Conservation (phyloP, 2,329 filamentous ascomycete genomes). For the Aureobasidium sp. region DNA sequence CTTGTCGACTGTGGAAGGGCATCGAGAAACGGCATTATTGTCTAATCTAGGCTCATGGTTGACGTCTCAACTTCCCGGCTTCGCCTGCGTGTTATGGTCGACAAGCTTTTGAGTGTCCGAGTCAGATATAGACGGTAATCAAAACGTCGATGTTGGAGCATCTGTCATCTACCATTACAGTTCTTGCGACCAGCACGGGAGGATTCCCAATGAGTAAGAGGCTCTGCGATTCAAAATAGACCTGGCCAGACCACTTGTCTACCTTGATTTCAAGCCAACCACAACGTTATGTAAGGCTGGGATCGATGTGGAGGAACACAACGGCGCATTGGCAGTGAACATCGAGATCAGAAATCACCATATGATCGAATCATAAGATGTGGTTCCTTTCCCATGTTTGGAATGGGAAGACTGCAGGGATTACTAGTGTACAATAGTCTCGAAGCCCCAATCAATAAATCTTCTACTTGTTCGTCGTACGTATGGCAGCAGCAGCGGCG, state of each 20-base stretch:
- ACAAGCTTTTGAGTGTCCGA: neutral
- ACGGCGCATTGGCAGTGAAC: neutral
- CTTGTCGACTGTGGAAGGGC: neutral
- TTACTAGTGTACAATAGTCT: constrained; percentile 6
- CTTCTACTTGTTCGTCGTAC: neutral
- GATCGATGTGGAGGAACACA: neutral
- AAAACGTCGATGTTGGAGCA: neutral
- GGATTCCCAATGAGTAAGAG: neutral
- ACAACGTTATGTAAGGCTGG: neutral
- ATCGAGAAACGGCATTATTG: constrained; percentile 6
- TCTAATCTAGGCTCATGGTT: neutral
- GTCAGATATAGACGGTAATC: neutral
- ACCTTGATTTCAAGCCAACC: neutral
- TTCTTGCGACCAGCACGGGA: neutral
- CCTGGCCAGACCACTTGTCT: neutral
- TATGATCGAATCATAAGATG: neutral
- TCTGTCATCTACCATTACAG: neutral
- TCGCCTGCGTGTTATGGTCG: neutral
- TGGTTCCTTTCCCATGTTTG: neutral
- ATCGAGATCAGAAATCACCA: neutral
- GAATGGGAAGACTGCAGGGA: neutral
- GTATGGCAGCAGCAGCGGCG: constrained; percentile 29
- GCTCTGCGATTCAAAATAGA: neutral
- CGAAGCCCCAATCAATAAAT: neutral
- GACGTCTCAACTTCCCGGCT: neutral